Base-by-base conservation (phyloP, 129 eudicot genomes). In the Centaurea solstitialis region DNA sequence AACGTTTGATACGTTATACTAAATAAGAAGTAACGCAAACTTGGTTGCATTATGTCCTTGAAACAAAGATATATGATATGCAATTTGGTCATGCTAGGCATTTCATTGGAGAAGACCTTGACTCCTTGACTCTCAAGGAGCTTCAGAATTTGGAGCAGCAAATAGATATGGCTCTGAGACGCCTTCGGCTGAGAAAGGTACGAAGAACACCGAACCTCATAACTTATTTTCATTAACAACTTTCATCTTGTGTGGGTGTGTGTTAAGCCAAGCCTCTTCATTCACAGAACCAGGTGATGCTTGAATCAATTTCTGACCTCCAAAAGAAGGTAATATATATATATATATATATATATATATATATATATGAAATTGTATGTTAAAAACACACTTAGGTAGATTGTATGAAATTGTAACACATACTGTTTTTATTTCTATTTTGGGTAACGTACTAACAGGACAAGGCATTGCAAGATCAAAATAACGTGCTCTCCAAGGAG, bases 301-400 rank as follows among this genome's bases (percentile, higher is more conserved):
- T 86, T 69, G 97, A 90, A 80, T 88, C 98, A 50, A 89, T 94
- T 72, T 87, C 94, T 61, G 85, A 85, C 79, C 97, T 92, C 41
- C 97, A 92, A 71, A 92, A 90, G 79, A 89, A 92, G 93, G 98
- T n/a, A n/a, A n/a, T n/a, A n/a, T n/a, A n/a, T n/a, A n/a, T n/a
- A n/a, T n/a, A n/a, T n/a, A n/a, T n/a, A n/a, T n/a, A n/a, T n/a
- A n/a, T n/a, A n/a, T n/a, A n/a, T n/a, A n/a, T n/a, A n/a, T n/a
- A n/a, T n/a, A n/a, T n/a, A n/a, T n/a, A n/a, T n/a, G n/a, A n/a
- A n/a, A n/a, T n/a, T n/a, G n/a, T n/a, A n/a, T n/a, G n/a, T n/a
- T 4, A 47, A 2, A 47, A 0, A 33, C 37, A 33, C 37, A 45
- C 17, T 15, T 50, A 1, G 21, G 7, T 0, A 4, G 15, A 47